phyloP scores from a whole-genome alignment of 225 moss, liverwort and hornwort species.

The Ulota crispa region DNA sequence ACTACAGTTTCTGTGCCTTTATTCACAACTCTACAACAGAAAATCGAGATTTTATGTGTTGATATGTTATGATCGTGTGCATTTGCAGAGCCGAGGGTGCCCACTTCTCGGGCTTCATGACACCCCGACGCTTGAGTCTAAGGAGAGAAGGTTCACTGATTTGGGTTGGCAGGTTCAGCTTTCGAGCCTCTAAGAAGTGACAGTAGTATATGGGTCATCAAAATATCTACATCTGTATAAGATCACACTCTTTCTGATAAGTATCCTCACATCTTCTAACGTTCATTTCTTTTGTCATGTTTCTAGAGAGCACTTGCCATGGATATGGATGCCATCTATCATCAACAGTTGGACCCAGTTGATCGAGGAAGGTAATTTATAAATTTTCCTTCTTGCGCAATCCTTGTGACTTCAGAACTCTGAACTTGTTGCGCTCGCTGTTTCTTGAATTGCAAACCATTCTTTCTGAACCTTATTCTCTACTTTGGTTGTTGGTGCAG shows the following conservation, averaged over 20 bases:
- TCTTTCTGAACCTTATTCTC: background rate
- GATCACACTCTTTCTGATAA: background rate
- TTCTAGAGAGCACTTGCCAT: constrained; percentile 67
- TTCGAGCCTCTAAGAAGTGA: background rate
- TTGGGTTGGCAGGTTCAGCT: constrained; percentile 69
- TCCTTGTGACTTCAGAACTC: background rate
- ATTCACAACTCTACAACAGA: background rate
- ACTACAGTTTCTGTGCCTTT: background rate
- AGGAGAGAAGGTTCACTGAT: constrained; percentile 78
- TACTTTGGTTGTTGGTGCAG: constrained; percentile 29
- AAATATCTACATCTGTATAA: background rate
- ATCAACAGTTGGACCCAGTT: constrained; percentile 53
- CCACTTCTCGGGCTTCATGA: constrained; percentile 79
- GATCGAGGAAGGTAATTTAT: constrained; percentile 57
- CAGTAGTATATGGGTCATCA: background rate
- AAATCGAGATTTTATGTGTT: background rate
- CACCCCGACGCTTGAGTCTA: constrained; percentile 84
- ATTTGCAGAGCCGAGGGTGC: constrained; percentile 74
- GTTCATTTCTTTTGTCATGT: constrained; percentile 5
- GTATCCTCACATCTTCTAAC: background rate
- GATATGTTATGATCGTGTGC: background rate
- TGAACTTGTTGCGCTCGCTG: background rate
- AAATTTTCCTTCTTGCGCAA: background rate
- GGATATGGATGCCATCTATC: constrained; percentile 79
- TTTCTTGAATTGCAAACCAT: background rate